These are phyloP conservation scores for Haplographium delicatum DNA, from an alignment of 495 filamentous ascomycete genomes.

Conservation along the genomic window DNA sequence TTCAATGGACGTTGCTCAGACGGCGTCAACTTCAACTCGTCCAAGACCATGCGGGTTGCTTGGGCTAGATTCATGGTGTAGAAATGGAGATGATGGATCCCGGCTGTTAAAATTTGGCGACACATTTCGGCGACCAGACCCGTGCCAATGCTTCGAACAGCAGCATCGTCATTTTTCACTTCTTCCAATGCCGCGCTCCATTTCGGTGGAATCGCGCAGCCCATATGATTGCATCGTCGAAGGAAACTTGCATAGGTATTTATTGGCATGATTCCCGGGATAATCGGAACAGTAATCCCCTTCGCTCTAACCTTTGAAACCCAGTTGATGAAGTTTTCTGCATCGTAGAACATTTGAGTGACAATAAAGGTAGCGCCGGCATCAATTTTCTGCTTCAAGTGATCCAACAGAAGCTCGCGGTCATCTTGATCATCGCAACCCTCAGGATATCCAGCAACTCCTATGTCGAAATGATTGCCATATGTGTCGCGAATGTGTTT, in stretches of 20 bases:
- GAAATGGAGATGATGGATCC: slow-evolving; percentile 90
- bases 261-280: slow-evolving; percentile 99
- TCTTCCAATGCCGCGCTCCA: slow-evolving; percentile 84
- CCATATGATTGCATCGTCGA: slow-evolving; percentile 83
- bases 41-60: slow-evolving; percentile 87
- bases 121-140: slow-evolving; percentile 90
- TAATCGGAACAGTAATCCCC: slow-evolving; percentile 85
- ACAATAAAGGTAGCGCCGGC: slow-evolving; percentile 89
- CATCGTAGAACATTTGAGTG: slow-evolving; percentile 99
- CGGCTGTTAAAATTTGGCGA: slow-evolving; percentile 69
- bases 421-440: slow-evolving; percentile 90
- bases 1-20: slow-evolving; percentile 70
- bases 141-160: slow-evolving; percentile 86
- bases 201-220: slow-evolving; percentile 68
- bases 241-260: slow-evolving; percentile 90
- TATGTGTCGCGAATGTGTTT: slow-evolving; percentile 86
- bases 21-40: slow-evolving; percentile 77
- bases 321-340: slow-evolving; percentile 90
- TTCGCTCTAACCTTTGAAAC: slow-evolving; percentile 74
- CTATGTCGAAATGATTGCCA: slow-evolving; percentile 95
- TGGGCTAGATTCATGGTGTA: slow-evolving; percentile 99
- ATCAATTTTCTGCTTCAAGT: slow-evolving; percentile 97
- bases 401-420: slow-evolving; percentile 77
- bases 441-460: slow-evolving; percentile 95
- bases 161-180: slow-evolving; percentile 93